These are phyloP conservation scores for Hypoxylon perforatum DNA, from an alignment of 495 filamentous ascomycete genomes.

Conservation along the genomic window DNA sequence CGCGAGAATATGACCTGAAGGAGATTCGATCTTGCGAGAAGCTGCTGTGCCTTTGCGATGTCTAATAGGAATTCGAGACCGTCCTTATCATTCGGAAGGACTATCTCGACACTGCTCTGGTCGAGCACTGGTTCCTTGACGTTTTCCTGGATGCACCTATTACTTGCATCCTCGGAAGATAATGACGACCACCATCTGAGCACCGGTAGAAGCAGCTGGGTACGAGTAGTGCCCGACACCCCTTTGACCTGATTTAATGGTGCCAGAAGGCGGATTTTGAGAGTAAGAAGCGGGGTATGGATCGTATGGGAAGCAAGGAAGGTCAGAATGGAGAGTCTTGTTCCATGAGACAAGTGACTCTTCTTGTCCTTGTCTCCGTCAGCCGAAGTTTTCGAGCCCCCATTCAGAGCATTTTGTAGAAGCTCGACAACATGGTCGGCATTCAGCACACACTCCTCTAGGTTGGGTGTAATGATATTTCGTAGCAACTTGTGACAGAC, in stretches of 20 bases:
- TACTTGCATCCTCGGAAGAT: constrained; percentile 49
- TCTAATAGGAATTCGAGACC: constrained; percentile 70
- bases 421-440: constrained; percentile 68
- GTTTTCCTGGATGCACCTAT: constrained; percentile 61
- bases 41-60: constrained; percentile 61
- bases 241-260: constrained; percentile 77
- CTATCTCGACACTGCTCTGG: constrained; percentile 65
- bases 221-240: constrained; percentile 71
- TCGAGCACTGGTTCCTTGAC: constrained; percentile 71
- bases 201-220: constrained; percentile 74
- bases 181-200: constrained; percentile 72
- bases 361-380: constrained; percentile 57
- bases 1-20: constrained; percentile 70
- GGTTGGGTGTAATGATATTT: constrained; percentile 70
- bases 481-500: constrained; percentile 69
- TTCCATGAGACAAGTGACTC: constrained; percentile 68
- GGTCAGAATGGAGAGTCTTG: constrained; percentile 72
- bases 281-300: constrained; percentile 69
- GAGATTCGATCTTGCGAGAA: constrained; percentile 59
- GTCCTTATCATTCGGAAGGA: constrained; percentile 74
- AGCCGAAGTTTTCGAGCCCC: constrained; percentile 46
- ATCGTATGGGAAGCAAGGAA: constrained; percentile 80
- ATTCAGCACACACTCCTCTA: constrained; percentile 89
- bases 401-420: constrained; percentile 67
- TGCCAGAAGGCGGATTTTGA: constrained; percentile 76